Conservation (phyloP, 139 green algal species). For the Picochlorum sp. region DNA sequence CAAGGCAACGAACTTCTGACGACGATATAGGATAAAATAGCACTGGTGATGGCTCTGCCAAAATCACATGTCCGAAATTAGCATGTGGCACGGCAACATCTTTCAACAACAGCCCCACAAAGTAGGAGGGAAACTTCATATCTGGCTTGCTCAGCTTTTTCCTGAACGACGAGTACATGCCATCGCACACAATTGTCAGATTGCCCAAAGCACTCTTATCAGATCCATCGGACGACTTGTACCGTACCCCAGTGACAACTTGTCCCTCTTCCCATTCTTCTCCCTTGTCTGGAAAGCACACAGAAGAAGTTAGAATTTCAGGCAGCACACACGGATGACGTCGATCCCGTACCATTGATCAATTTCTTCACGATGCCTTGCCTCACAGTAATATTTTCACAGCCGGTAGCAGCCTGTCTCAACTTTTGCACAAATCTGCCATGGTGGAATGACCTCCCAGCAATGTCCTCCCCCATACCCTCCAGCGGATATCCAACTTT, state of each 20-base stretch:
- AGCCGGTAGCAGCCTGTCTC: conserved; percentile 45
- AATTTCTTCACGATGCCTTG: conserved; percentile 62
- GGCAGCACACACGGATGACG: background rate
- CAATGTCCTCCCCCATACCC: conserved; percentile 59
- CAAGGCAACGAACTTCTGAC: conserved; percentile 79
- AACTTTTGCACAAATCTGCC: conserved; percentile 90
- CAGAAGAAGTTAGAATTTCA: background rate
- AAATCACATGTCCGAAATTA: conserved; percentile 91
- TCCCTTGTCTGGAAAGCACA: conserved; percentile 23
- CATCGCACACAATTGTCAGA: conserved; percentile 90
- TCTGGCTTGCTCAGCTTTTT: conserved; percentile 56
- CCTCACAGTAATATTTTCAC: conserved; percentile 52
- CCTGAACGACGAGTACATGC: conserved; percentile 92
- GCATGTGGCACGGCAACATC: conserved; percentile 61
- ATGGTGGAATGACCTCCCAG: conserved; percentile 91
- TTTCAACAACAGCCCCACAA: conserved; percentile 86
- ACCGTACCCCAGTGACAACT: conserved; percentile 80
- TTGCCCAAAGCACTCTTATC: conserved; percentile 50
- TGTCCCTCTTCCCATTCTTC: conserved; percentile 64
- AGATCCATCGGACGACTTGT: conserved; percentile 46
- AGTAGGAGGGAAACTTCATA: conserved; percentile 80
- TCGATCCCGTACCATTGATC: conserved; percentile 34
- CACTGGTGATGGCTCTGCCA: conserved; percentile 88
- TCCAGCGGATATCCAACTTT: conserved; percentile 80
- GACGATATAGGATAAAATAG: conserved; percentile 97